Evolutionary conservation across 306 rosid genomes (phyloP).

Genomic region (Ziziphus jujuba): DNA sequence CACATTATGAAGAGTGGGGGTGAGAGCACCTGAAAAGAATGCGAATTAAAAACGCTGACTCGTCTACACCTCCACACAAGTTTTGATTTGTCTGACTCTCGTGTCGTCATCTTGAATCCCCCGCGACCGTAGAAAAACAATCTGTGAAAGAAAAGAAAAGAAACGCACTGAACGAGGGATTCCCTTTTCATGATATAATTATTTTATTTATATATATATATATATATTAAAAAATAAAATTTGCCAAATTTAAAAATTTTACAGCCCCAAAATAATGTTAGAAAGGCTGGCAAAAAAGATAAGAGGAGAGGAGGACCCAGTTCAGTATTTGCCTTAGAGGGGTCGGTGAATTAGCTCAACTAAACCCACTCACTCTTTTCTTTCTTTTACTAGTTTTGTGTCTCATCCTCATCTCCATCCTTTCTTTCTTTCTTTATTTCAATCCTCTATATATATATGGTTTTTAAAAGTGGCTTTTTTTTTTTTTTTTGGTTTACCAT

Average conservation of each 20-base stretch:
- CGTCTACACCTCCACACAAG: neutral
- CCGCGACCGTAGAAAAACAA: conserved; percentile 38
- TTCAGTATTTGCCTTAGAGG: conserved; percentile 10
- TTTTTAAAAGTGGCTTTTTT: neutral
- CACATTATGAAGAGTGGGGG: conserved; percentile 16
- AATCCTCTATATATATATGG: conserved; percentile 1
- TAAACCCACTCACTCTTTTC: conserved; percentile 30
- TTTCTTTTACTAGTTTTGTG: conserved; percentile 27
- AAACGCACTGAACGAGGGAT: conserved; percentile 43
- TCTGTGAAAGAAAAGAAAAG: neutral
- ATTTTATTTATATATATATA: neutral
- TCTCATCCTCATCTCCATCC: conserved; percentile 24
- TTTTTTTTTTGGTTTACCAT: neutral
- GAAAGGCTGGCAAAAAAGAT: neutral
- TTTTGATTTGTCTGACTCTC: conserved; percentile 36
- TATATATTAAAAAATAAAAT: neutral
- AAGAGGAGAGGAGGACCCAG: too few relatives aligned
- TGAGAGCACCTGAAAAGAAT: conserved; percentile 28
- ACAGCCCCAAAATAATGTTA: neutral
- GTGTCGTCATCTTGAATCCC: conserved; percentile 50
- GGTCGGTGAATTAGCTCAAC: conserved; percentile 34
- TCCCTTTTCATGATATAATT: conserved; percentile 27
- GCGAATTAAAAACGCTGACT: conserved; percentile 22
- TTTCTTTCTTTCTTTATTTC: neutral
- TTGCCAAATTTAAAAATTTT: conserved; percentile 11